A percentile compares a stretch with the other conserved stretches of the same genome.
phyloP scores from a whole-genome alignment of 805 yeast genomes.

The Starmerella powellii region DNA sequence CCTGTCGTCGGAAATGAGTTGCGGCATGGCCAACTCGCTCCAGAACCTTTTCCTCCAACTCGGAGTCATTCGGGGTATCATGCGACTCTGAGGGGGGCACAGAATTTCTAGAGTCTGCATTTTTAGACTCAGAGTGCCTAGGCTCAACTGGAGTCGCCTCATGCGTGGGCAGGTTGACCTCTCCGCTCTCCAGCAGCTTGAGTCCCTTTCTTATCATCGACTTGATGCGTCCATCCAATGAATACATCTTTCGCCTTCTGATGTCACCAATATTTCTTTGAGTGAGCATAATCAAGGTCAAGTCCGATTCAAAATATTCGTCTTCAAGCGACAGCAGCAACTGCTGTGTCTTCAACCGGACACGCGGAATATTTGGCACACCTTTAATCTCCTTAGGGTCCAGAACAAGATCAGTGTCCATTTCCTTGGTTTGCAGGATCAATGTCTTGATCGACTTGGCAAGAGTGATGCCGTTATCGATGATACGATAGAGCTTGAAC shows the following conservation, averaged over 20 bases:
- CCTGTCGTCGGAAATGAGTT: not conserved
- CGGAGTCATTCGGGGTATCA: too few relatives aligned
- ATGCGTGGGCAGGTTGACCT: too few relatives aligned
- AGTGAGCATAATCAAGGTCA: slow-evolving; percentile 50
- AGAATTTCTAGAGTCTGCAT: too few relatives aligned
- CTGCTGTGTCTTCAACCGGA: slow-evolving; percentile 43
- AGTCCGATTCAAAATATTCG: slow-evolving; percentile 77
- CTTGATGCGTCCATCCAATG: slow-evolving; percentile 17
- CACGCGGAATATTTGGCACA: slow-evolving; percentile 32
- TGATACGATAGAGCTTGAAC: slow-evolving; percentile 62
- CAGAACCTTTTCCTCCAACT: not conserved
- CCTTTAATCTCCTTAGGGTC: slow-evolving; percentile 23
- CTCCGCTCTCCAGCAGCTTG: not conserved
- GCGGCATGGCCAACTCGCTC: not conserved
- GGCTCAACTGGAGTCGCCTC: too few relatives aligned
- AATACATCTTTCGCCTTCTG: slow-evolving; percentile 10
- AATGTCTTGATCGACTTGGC: slow-evolving; percentile 54
- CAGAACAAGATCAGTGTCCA: slow-evolving; percentile 20
- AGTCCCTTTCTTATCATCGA: slow-evolving; percentile 8
- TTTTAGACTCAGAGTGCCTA: too few relatives aligned
- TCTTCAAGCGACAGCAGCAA: slow-evolving; percentile 63
- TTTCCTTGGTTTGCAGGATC: slow-evolving; percentile 24
- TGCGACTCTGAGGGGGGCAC: not conserved
- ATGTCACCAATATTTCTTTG: slow-evolving; percentile 34
- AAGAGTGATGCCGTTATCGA: slow-evolving; percentile 62